phyloP scores from a whole-genome alignment of 768 basidiomycete genomes.

The Rhodotorula kratochvilovae region DNA sequence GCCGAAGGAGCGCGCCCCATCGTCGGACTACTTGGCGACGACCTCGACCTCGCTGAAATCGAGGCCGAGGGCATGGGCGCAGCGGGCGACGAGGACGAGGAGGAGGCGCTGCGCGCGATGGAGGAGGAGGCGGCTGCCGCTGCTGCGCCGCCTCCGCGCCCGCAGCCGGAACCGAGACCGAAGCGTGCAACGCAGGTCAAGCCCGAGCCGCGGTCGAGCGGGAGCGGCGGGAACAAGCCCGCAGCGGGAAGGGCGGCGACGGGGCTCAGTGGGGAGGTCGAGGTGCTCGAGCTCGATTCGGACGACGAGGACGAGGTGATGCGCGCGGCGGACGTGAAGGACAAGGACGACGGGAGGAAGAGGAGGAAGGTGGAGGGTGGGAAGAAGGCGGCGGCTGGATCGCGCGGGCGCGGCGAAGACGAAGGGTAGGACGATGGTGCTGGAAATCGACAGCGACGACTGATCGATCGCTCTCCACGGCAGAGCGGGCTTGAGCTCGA shows the following conservation, averaged over 20 bases:
- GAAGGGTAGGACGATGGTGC: not conserved
- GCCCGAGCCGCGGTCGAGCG: not conserved
- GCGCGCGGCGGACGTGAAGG: too few relatives aligned
- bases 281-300: slow-evolving; percentile 17
- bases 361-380: not conserved
- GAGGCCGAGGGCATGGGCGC: not conserved
- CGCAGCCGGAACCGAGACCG: not conserved
- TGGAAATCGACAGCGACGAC: slow-evolving; percentile 12
- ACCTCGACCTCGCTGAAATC: not conserved
- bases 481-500: too few relatives aligned
- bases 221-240: not conserved
- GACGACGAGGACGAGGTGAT: not conserved
- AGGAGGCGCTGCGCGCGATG: slow-evolving; percentile 15
- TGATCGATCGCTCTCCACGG: too few relatives aligned
- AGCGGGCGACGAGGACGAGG: slow-evolving; percentile 7
- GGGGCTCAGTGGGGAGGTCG: not conserved
- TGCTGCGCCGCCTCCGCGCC: not conserved
- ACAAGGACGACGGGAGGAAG: too few relatives aligned
- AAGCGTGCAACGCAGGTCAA: not conserved
- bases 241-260: not conserved
- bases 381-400: not conserved
- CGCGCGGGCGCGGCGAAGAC: not conserved
- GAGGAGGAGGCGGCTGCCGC: not conserved
- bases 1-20: too few relatives aligned
- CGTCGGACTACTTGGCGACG: not conserved